Base-by-base conservation (phyloP, 164 flowering plant species). In the Aristolochia contorta region DNA sequence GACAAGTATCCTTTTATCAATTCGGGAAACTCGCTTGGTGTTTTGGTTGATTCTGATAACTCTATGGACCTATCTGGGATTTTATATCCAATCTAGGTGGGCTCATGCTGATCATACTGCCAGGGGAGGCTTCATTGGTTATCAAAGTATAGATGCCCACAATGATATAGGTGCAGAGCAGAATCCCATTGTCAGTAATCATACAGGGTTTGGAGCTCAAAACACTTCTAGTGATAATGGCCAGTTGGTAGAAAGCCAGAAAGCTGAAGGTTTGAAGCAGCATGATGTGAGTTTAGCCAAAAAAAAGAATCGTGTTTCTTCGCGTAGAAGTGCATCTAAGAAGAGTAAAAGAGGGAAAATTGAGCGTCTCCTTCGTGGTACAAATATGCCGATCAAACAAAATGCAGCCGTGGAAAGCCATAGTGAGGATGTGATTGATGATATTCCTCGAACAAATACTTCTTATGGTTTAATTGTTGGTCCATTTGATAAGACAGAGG, bases 1-100 rank as follows among this genome's bases (percentile, higher is more conserved):
- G 66, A 73, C 67, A 2, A 67, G 74, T 55, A 59, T 66, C 57
- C 62, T 74, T 61, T 83, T 79, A 59, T 88, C 86, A 83, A 79
- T 89, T 45, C 69, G 86, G 27, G 79, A 84, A 65, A 85, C 81
- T 55, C 69, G 85, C 8, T 48, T 94, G 55, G 68, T 91, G 52
- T 82, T 76, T 56, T 94, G 96, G 99, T 72, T 94, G 81, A 71
- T 87, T 51, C 66, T 94, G 65, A 89, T 94, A 46, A 84, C 96
- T 60, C 88, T 94, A 14, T 94, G 99, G 99, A 78, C 96, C 20
- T 94, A 94, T 72, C 81, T 84, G 61, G 99, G 87, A 15, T 94
- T 94, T 62, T 83, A 80, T 69, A 77, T 94, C 32, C 99, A 94
- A 77, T 91, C 97, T 13, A 84, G 78, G 67, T 94, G 97, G 99